Evolutionary conservation across 148 eudicot genomes (phyloP).

Genomic region (Vaccinium myrtillus): DNA sequence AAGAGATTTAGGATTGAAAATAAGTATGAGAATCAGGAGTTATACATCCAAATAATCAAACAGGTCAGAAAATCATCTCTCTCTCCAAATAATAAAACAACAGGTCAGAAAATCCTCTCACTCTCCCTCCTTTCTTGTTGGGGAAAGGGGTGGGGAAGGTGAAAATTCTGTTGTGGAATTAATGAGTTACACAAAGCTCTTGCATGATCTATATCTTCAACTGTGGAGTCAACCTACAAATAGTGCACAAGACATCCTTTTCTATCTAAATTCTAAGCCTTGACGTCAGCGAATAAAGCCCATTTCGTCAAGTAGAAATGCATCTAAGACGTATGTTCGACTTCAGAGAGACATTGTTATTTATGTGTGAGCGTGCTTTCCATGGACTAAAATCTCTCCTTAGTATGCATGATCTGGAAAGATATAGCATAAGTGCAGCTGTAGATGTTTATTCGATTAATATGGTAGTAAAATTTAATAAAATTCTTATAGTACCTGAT

Average conservation of each 20-base stretch:
- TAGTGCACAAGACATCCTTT: neutral
- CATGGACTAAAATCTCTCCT: no score
- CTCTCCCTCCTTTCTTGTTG: neutral
- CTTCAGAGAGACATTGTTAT: no score
- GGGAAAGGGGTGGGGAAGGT: neutral
- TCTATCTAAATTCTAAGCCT: neutral
- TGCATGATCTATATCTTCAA: neutral
- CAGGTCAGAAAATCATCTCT: neutral
- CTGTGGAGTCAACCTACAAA: neutral
- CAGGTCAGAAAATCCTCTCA: neutral
- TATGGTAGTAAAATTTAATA: neutral
- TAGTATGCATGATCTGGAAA: no score
- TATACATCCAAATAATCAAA: neutral
- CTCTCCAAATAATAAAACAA: no score
- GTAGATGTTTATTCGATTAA: neutral
- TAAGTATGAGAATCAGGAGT: no score
- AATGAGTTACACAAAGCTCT: neutral
- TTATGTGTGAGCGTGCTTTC: no score
- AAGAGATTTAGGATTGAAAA: no score
- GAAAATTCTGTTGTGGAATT: neutral
- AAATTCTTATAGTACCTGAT: conserved; percentile 25
- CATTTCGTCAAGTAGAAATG: neutral
- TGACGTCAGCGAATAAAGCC: neutral
- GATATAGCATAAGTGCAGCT: no score
- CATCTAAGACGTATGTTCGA: neutral